phyloP scores from a whole-genome alignment of 495 filamentous ascomycete species.

The Staphylotrichum longicolle region DNA sequence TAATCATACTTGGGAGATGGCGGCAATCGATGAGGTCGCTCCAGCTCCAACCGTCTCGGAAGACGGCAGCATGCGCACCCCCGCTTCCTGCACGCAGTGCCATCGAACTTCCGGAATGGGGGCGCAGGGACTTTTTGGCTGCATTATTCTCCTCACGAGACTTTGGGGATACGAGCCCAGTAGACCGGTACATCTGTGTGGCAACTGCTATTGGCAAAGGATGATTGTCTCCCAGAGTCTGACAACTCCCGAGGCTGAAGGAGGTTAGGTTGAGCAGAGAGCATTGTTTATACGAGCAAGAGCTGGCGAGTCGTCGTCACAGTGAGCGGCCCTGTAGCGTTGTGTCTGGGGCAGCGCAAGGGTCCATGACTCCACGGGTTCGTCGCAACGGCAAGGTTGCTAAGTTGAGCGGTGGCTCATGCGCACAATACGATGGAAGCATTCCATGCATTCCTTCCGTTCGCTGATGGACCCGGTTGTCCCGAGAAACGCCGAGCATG shows the following conservation, averaged over 20 bases:
- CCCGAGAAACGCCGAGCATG: background rate
- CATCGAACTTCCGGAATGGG: constrained; percentile 8
- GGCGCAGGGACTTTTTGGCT: background rate
- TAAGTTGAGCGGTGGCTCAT: too few relatives aligned
- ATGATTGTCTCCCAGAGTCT: background rate
- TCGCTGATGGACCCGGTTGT: background rate
- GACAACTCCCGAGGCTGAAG: background rate
- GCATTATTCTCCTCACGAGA: background rate
- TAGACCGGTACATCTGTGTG: background rate
- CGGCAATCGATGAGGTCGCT: too few relatives aligned
- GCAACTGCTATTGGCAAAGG: constrained; percentile 1
- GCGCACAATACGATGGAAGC: too few relatives aligned
- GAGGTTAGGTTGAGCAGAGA: too few relatives aligned
- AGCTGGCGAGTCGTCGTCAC: too few relatives aligned
- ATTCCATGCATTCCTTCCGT: too few relatives aligned
- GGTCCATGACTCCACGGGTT: too few relatives aligned
- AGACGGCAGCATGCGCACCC: background rate
- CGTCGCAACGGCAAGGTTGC: too few relatives aligned
- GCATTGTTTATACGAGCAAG: too few relatives aligned
- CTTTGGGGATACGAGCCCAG: background rate
- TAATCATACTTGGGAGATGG: too few relatives aligned
- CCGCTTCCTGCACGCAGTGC: background rate
- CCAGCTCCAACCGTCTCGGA: constrained; percentile 5
- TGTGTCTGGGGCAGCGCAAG: too few relatives aligned
- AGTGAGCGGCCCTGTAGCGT: too few relatives aligned